Evolutionary conservation across 2,329 filamentous ascomycete genomes (phyloP), one percentile per base, ranked within the genome.

Genomic region (Dothistroma pini): DNA sequence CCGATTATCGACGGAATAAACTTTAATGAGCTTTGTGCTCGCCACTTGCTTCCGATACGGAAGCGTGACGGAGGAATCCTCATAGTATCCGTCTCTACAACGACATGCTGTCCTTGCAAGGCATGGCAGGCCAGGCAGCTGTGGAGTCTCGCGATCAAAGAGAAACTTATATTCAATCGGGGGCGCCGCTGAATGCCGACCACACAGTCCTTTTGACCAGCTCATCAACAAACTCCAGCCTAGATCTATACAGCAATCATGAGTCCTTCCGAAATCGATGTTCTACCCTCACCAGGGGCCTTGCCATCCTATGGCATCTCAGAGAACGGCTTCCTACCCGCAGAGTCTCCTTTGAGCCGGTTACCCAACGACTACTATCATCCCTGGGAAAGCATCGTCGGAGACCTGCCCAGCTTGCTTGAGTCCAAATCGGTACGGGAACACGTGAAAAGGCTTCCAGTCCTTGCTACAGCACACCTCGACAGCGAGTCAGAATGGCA

Each of bases 281-380:
- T 58, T 9, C 59, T 67, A 1, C 63, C 66, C 19, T 68, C 66
- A 4, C 60, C 60, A 10, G 62, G 58, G 34, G 69, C 68, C 25
- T 58, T 69, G 6, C 25, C 60, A 11, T 66, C 59, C 11, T 70
- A 70, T 49, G 67, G 64, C 31, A 69, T 71, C 44, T 67, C 68
- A 6, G 47, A 56, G 4, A 71, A 91, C 76, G 93, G 93, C 70
- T 97, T 97, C 77, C 84, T 97, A 56, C 92, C 93, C 2, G 82
- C 89, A 66, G 86, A 91, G 64, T 77, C 89, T 21, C 93, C 93
- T 44, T 80, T 97, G 65, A 86, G 88, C 58, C 80, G 85, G 60
- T 85, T 97, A 19, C 88, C 91, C n/a, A 89, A 96, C 72, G 86
- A 87, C 2, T 96, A 96, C 79, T 97, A 97, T 77, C 88, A 90